phyloP scores from a whole-genome alignment of 345 rosid genomes.

The Citrus unshiu region DNA sequence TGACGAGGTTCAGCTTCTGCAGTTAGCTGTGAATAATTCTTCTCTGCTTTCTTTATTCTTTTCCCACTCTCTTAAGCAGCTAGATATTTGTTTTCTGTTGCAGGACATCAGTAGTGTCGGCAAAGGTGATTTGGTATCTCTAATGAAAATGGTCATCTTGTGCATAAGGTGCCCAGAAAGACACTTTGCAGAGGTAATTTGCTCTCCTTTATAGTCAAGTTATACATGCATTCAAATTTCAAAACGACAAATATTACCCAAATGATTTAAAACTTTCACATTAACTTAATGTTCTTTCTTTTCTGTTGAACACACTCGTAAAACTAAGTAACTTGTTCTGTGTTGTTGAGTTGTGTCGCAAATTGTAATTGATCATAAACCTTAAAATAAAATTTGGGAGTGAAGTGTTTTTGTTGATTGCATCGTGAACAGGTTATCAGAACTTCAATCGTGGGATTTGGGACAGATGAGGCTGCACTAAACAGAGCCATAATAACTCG shows the following conservation, averaged over 20 bases:
- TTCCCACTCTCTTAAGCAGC: neutral
- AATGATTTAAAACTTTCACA: too few relatives aligned
- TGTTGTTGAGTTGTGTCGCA: neutral
- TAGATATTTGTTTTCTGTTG: neutral
- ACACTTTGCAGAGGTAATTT: slow-evolving; percentile 75
- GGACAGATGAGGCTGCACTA: slow-evolving; percentile 85
- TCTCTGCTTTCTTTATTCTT: neutral
- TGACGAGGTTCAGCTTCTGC: slow-evolving; percentile 47
- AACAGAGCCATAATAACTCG: slow-evolving; percentile 72
- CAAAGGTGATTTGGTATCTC: slow-evolving; percentile 49
- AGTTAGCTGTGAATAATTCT: neutral
- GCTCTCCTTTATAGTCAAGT: neutral
- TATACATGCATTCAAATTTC: neutral
- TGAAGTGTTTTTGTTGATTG: neutral
- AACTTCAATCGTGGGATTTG: slow-evolving; percentile 55
- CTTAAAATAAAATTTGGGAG: neutral
- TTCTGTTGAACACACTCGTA: neutral
- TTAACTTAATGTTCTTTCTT: too few relatives aligned
- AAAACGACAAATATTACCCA: too few relatives aligned
- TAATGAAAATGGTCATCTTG: slow-evolving; percentile 42
- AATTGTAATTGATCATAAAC: neutral
- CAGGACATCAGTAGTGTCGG: slow-evolving; percentile 65
- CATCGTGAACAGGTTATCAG: slow-evolving; percentile 46
- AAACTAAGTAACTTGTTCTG: neutral
- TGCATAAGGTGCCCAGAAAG: slow-evolving; percentile 73